These are phyloP conservation scores for Hypoxylon sp. DNA, from an alignment of 2,329 filamentous ascomycete species.

Conservation along the genomic window DNA sequence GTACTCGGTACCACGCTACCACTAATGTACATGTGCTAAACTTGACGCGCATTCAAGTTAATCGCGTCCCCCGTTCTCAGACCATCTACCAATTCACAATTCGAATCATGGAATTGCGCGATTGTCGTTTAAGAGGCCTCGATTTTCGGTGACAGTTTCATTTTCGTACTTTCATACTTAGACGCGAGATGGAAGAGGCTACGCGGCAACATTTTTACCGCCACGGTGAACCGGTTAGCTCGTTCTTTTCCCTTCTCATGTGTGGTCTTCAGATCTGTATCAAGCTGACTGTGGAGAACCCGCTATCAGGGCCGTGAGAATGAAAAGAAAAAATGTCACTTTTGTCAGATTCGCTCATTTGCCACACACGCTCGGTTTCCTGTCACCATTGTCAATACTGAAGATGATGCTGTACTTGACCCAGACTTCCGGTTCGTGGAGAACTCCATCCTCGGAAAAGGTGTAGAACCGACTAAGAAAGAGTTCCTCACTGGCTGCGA, in stretches of 20 bases:
- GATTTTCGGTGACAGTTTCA: slow-evolving; percentile 22
- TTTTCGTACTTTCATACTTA: not conserved
- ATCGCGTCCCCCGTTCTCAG: slow-evolving; percentile 5
- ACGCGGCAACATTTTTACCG: slow-evolving; percentile 66
- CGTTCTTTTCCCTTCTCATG: slow-evolving; percentile 5
- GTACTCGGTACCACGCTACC: no score
- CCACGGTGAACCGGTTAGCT: slow-evolving; percentile 60
- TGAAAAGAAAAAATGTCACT: slow-evolving; percentile 68
- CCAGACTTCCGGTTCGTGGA: slow-evolving; percentile 79
- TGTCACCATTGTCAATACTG: slow-evolving; percentile 75
- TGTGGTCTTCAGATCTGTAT: not conserved
- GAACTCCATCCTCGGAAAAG: slow-evolving; percentile 70
- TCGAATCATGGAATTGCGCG: slow-evolving; percentile 31
- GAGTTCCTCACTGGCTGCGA: slow-evolving; percentile 79
- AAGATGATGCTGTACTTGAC: slow-evolving; percentile 71
- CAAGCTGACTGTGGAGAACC: slow-evolving; percentile 12
- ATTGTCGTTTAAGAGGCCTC: slow-evolving; percentile 6
- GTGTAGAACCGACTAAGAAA: slow-evolving; percentile 71
- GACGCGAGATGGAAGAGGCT: slow-evolving; percentile 61
- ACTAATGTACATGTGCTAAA: not conserved
- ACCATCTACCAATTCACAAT: not conserved
- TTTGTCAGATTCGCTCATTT: slow-evolving; percentile 73
- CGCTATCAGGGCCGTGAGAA: slow-evolving; percentile 46
- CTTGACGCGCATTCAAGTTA: slow-evolving; percentile 5
- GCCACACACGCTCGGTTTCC: slow-evolving; percentile 64